Conservation (phyloP, 164 flowering plant genomes). For the Stephania japonica region DNA sequence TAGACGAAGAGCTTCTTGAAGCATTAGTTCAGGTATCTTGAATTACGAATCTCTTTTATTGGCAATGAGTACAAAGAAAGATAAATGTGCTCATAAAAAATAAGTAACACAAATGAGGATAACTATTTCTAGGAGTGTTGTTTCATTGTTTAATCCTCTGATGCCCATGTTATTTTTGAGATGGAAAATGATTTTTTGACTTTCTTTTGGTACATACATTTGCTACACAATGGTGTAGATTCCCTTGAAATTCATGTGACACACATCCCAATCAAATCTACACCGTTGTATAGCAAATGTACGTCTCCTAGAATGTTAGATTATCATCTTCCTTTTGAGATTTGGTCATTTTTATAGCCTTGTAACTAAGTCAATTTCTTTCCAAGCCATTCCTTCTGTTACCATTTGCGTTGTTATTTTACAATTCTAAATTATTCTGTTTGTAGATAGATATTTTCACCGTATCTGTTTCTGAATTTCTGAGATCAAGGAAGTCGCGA, state of each 20-base stretch:
- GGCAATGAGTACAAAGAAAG: not conserved
- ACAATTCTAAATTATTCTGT: not conserved
- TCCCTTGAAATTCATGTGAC: too few species aligned
- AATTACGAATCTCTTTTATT: not conserved
- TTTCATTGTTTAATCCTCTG: not conserved
- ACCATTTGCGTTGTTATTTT: not conserved
- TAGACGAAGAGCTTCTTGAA: conserved; percentile 77
- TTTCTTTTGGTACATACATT: too few species aligned
- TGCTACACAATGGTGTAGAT: too few species aligned
- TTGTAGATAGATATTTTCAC: not conserved
- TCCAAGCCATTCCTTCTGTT: too few species aligned
- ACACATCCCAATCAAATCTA: too few species aligned
- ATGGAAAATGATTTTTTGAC: too few species aligned
- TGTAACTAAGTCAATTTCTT: too few species aligned
- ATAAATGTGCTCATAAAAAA: not conserved
- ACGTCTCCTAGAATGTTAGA: too few species aligned
- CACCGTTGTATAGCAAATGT: too few species aligned
- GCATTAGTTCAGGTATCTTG: conserved; percentile 76
- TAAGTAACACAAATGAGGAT: not conserved
- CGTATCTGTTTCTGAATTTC: not conserved
- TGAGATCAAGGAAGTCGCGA: not conserved
- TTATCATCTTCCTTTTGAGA: too few species aligned
- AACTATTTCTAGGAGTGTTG: not conserved
- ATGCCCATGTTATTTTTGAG: not conserved
- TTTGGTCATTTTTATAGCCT: not conserved